Percentiles rank a stretch among this genome's conserved stretches.
Evolutionary conservation across 2,329 filamentous ascomycete genomes (phyloP).

Genomic region (Cryoendolithus antarcticus): DNA sequence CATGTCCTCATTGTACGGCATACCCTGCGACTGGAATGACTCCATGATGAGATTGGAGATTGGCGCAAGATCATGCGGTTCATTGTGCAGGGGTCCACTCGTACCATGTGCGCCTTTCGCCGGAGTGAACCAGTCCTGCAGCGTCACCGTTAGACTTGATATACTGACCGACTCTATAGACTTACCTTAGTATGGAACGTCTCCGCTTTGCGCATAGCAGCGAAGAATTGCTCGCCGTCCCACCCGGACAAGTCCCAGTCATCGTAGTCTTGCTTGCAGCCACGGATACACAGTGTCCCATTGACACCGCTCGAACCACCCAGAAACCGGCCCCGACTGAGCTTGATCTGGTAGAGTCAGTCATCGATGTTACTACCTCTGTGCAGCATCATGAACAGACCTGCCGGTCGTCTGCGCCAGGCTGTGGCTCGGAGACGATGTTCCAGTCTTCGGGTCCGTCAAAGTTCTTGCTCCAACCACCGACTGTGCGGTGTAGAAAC

Average conservation of each 20-base stretch:
- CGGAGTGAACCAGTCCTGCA: constrained; percentile 15
- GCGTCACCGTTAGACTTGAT: too few relatives aligned
- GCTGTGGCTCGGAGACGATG: constrained; percentile 28
- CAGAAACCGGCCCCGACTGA: constrained; percentile 32
- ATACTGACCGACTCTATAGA: too few relatives aligned
- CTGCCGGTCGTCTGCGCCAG: constrained; percentile 22
- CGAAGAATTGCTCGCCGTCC: constrained; percentile 18
- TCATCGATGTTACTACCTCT: too few relatives aligned
- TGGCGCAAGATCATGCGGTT: constrained; percentile 30
- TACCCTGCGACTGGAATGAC: constrained; percentile 14
- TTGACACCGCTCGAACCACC: constrained; percentile 33
- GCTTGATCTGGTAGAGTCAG: too few relatives aligned
- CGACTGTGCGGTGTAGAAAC: not conserved
- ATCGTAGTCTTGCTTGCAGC: constrained; percentile 30
- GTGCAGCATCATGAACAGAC: too few relatives aligned
- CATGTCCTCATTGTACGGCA: constrained; percentile 18
- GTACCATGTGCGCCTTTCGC: constrained; percentile 14
- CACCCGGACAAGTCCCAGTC: constrained; percentile 19
- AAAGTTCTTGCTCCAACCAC: constrained; percentile 30
- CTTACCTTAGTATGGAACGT: too few relatives aligned
- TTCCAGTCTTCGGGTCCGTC: constrained; percentile 35
- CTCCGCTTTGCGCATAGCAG: constrained; percentile 17
- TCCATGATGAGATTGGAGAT: constrained; percentile 15
- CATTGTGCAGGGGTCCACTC: constrained; percentile 15
- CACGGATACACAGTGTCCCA: constrained; percentile 32